These are phyloP conservation scores for Sungouiella blattae DNA, from an alignment of 805 yeast genomes.

Conservation along the genomic window DNA sequence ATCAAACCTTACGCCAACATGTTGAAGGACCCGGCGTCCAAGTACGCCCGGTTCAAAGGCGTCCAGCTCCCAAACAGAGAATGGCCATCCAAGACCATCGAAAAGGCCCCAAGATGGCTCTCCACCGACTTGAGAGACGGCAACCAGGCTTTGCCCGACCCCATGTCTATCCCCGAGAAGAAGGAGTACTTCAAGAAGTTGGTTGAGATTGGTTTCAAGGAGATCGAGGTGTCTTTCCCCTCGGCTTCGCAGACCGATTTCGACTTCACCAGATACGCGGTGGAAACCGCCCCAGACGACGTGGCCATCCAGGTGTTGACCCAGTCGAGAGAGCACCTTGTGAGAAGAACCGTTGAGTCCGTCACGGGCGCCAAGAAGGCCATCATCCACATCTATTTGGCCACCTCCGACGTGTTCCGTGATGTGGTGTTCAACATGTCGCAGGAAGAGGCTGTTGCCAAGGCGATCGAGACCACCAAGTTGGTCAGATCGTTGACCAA, in stretches of 20 bases:
- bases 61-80: conserved; percentile 58
- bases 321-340: conserved; percentile 72
- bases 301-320: conserved; percentile 71
- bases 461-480: conserved; percentile 69
- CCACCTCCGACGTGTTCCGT: conserved; percentile 72
- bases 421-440: conserved; percentile 75
- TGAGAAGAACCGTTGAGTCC: conserved; percentile 71
- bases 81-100: conserved; percentile 67
- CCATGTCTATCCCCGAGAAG: conserved; percentile 73
- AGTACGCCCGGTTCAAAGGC: conserved; percentile 56
- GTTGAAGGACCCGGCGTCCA: conserved; percentile 67
- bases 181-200: conserved; percentile 72
- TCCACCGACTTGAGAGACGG: conserved; percentile 81
- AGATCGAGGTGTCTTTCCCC: conserved; percentile 78
- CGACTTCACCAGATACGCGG: conserved; percentile 77
- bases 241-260: conserved; percentile 81
- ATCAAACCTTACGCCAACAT: conserved; percentile 33
- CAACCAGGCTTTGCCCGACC: conserved; percentile 78
- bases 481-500: conserved; percentile 67
- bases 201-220: conserved; percentile 72
- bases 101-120: conserved; percentile 76
- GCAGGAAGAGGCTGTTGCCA: conserved; percentile 60
- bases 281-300: conserved; percentile 73
- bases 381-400: conserved; percentile 68
- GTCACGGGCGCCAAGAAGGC: conserved; percentile 72